phyloP scores from a whole-genome alignment of 202 grass and related monocot genomes.

The Zizania palustris region DNA sequence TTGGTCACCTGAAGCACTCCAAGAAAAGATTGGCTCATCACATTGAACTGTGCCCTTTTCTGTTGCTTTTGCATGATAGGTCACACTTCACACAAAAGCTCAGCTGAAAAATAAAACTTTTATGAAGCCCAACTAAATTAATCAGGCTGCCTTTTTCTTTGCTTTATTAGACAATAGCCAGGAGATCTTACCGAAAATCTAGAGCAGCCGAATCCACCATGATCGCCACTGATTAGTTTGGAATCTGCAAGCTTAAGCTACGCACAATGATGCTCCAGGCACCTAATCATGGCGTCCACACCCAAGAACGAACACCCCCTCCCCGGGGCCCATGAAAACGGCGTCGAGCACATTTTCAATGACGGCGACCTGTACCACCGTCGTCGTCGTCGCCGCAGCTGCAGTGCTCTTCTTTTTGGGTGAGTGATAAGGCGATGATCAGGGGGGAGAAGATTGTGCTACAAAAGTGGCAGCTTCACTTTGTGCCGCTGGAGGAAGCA shows the following conservation, averaged over 20 bases:
- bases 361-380: slow-evolving; percentile 34
- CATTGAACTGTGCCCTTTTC: slow-evolving; percentile 43
- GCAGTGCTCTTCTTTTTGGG: slow-evolving; percentile 38
- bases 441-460: slow-evolving; percentile 19
- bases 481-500: slow-evolving; percentile 38
- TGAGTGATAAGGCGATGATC: slow-evolving; percentile 38
- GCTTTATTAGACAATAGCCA: slow-evolving; percentile 39
- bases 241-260: slow-evolving; percentile 43
- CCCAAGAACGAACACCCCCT: neutral
- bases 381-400: neutral
- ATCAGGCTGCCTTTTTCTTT: slow-evolving; percentile 4
- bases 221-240: slow-evolving; percentile 46
- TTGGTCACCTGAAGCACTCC: slow-evolving; percentile 37
- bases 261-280: slow-evolving; percentile 44
- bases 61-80: slow-evolving; percentile 42
- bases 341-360: slow-evolving; percentile 44
- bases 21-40: slow-evolving; percentile 42
- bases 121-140: neutral
- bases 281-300: slow-evolving; percentile 53
- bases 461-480: slow-evolving; percentile 43
- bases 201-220: slow-evolving; percentile 56
- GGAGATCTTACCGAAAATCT: slow-evolving; percentile 55
- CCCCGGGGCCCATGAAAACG: slow-evolving; percentile 2
- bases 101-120: neutral
- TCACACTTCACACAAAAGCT: neutral